A percentile compares a stretch with the other conserved stretches of the same genome.
These are phyloP conservation scores for Jackrogersella multiformis DNA, from an alignment of 495 filamentous ascomycete genomes.

Conservation along the genomic window DNA sequence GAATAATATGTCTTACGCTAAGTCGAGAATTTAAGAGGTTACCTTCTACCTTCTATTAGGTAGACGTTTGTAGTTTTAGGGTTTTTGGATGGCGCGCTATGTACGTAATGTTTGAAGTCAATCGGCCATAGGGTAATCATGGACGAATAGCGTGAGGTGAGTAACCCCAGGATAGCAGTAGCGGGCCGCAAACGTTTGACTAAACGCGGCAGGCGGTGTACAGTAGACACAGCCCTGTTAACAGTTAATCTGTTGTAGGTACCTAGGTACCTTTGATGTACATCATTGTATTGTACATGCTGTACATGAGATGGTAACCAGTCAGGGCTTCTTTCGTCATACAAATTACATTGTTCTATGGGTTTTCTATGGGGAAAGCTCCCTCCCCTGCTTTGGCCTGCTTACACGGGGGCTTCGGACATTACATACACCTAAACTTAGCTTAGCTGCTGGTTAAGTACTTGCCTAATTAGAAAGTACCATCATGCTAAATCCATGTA, in stretches of 20 bases:
- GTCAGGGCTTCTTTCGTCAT: background rate
- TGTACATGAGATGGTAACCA: background rate
- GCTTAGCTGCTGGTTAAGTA: conserved; percentile 30
- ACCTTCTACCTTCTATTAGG: too few relatives aligned
- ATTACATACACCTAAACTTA: conserved; percentile 23
- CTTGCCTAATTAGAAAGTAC: conserved; percentile 38
- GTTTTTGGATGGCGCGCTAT: background rate
- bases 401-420: conserved; percentile 31
- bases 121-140: conserved; percentile 5
- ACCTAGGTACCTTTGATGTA: background rate
- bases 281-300: too few relatives aligned
- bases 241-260: background rate
- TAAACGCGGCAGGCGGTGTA: conserved; percentile 1
- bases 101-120: conserved; percentile 33
- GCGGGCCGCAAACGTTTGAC: conserved; percentile 27
- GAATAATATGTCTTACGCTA: background rate
- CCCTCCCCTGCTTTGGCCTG: conserved; percentile 11
- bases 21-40: background rate
- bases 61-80: conserved; percentile 18
- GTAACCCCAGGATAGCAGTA: conserved; percentile 20
- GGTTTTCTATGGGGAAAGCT: conserved; percentile 28
- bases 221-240: conserved; percentile 2
- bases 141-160: conserved; percentile 12
- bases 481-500: conserved; percentile 20
- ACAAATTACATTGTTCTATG: background rate